A percentile compares a stretch with the other conserved stretches of the same genome.
phyloP scores from a whole-genome alignment of 805 yeast species.

The Myxozyma monticola region DNA sequence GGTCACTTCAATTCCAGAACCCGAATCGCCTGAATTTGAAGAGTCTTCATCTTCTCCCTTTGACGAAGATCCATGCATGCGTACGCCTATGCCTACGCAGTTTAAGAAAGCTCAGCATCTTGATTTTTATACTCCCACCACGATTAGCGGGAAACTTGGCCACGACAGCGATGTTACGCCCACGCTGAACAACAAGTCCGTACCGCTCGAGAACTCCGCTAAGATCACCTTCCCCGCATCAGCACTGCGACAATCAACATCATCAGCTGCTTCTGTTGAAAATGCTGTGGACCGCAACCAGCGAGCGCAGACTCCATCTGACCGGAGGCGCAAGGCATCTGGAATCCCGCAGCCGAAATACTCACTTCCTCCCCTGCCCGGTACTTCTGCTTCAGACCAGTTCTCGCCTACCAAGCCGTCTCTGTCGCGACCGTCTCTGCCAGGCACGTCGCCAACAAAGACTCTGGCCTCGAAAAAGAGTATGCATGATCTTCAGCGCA shows the following conservation, averaged over 20 bases:
- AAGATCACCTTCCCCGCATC: constrained; percentile 20
- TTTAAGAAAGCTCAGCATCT: neutral
- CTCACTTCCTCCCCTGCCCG: constrained; percentile 12
- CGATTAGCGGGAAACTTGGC: neutral
- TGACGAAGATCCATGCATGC: constrained; percentile 14
- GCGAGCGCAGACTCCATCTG: constrained; percentile 18
- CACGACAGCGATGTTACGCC: neutral
- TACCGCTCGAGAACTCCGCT: too few relatives aligned
- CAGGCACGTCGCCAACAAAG: too few relatives aligned
- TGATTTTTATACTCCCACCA: neutral
- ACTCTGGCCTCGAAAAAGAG: constrained; percentile 5
- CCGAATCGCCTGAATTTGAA: neutral
- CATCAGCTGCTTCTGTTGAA: constrained; percentile 1
- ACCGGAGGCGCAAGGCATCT: constrained; percentile 12
- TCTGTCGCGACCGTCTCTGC: too few relatives aligned
- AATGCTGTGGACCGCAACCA: neutral
- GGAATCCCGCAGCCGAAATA: constrained; percentile 17
- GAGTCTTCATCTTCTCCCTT: constrained; percentile 19
- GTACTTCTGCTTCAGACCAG: neutral
- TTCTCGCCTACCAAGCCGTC: constrained; percentile 1
- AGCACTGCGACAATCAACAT: neutral
- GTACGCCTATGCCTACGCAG: constrained; percentile 8
- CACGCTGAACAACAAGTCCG: too few relatives aligned
- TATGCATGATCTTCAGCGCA: neutral
- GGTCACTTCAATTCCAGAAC: constrained; percentile 7